Base-by-base conservation (phyloP, 1,284 basidiomycete genomes). In the Rhodotorula glutinis region DNA sequence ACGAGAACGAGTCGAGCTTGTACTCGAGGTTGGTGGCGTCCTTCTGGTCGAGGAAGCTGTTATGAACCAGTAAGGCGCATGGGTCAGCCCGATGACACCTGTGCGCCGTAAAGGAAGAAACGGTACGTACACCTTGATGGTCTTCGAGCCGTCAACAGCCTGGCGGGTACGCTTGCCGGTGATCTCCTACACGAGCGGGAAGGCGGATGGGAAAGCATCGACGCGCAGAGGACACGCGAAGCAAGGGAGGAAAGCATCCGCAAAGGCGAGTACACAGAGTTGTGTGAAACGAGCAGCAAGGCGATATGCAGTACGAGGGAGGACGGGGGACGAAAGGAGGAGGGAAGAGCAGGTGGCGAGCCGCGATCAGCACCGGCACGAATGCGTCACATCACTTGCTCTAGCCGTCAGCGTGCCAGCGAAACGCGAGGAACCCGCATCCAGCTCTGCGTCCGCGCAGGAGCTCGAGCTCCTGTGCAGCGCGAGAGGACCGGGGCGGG, bases 21-120 rank as follows among this genome's bases (percentile, higher is more conserved):
- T 99, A 98, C 86, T 98, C 96, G 81, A 98, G 86, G 78, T 92
- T 91, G 80, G 94, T 98, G 71, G 92, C 87, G 80, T 99, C 96
- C 83, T 98, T 98, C 74, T 92, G 85, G 85, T 99, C 96, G 75
- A 98, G 89, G 86, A 93, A 90, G 75, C 92, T 96, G 80, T 25
- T 21, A 62, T 68, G 14, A 11, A 49, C 30, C 30, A n/a, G 47
- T 57, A 66, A 63, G 57, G 43, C n/a, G 14, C 5, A n/a, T n/a
- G 40, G 33, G 33, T 38, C 3, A 40, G 9, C 16, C 30, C 51
- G 17, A 3, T 16, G 27, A 19, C 13, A 21, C 33, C 8, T n/a
- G 13, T 29, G 51, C 10, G 30, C 47, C 52, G 38, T 54, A 67
- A 57, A 70, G 41, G 49, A n/a, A n/a, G n/a, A n/a, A n/a, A n/a